phyloP scores from a whole-genome alignment of 2,329 filamentous ascomycete species.

The Talaromyces funiculosus region DNA sequence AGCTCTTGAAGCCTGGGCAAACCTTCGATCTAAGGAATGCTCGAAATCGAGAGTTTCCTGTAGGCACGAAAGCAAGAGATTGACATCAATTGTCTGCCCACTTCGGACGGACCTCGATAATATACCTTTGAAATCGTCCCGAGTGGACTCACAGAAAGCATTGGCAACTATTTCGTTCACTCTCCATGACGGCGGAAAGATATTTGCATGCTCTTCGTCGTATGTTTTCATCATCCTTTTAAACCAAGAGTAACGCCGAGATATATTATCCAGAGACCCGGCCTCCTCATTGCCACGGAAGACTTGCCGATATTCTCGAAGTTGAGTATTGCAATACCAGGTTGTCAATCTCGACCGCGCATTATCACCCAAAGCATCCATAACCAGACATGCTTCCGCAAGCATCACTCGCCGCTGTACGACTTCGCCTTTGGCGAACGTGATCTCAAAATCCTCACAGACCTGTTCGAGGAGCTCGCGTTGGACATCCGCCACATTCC shows the following conservation, averaged over 20 bases:
- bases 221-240: constrained; percentile 92
- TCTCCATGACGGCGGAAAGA: constrained; percentile 84
- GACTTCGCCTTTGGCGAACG: constrained; percentile 85
- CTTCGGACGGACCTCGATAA: constrained; percentile 80
- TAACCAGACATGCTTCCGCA: constrained; percentile 82
- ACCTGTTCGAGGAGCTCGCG: constrained; percentile 90
- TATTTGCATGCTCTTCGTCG: constrained; percentile 81
- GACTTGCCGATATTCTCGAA: constrained; percentile 91
- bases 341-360: constrained; percentile 76
- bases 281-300: constrained; percentile 96
- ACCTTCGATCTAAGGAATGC: constrained; percentile 79
- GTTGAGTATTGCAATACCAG: constrained; percentile 97
- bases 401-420: constrained; percentile 63
- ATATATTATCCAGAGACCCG: constrained; percentile 93
- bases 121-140: constrained; percentile 92
- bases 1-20: constrained; percentile 62
- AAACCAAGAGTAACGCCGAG: constrained; percentile 92
- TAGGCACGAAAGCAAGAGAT: constrained; percentile 77
- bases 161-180: constrained; percentile 86
- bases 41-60: constrained; percentile 98
- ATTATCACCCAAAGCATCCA: constrained; percentile 88
- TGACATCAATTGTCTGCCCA: constrained; percentile 79
- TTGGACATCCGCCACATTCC: constrained; percentile 90
- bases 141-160: constrained; percentile 89
- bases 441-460: constrained; percentile 97